Evolutionary conservation across 2,329 filamentous ascomycete genomes (phyloP), one percentile per base, ranked within the genome.

Genomic region (Colletotrichum sansevieriae): DNA sequence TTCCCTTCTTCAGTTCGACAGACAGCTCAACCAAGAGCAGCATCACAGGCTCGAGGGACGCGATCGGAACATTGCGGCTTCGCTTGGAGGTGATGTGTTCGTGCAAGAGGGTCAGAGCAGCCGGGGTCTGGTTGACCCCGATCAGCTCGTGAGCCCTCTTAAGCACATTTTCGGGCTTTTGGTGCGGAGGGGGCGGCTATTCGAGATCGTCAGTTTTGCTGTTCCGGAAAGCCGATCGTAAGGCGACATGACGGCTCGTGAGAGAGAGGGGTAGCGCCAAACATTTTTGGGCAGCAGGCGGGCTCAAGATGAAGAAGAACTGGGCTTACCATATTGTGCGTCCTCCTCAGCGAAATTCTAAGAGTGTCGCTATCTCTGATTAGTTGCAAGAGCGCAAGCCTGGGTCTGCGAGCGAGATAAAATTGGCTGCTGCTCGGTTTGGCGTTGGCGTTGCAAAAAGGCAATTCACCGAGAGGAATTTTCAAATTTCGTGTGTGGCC

Each of bases 81-180:
- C 96, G 90, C 87, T 99, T 99, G 74, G 94, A 98, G 76, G 94
- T 97, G 85, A 98, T 94, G 90, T 99, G 96, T 88, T 99, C 96
- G 87, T 98, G 96, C 72, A 99, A 92, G 78, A 98, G 91, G 78
- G 91, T 94, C 80, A 99, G 87, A 80, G 96, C 96, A 78, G 96
- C 95, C 76, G 93, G 90, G 75, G 92, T 88, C 89, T 99, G 96
- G 81, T 93, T 92, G 78, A 99, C 96, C 79, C 94, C 96, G 85
- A 98, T 98, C 83, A 99, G 93, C 87, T 99, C 96, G 83, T 98
- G 92, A 72, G 96, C 96, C 82, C 96, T 91, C 90, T 97, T 97
- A 82, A 98, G 91, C 80, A 98, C 95, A 91, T 99, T 99, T 87
- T 99, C 96, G 79, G 96, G 96, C 84, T 97, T 97, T 81, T 96